A percentile compares a stretch with the other conserved stretches of the same genome.
phyloP scores from a whole-genome alignment of 208 protist species.

The Naegleria fowleri region DNA sequence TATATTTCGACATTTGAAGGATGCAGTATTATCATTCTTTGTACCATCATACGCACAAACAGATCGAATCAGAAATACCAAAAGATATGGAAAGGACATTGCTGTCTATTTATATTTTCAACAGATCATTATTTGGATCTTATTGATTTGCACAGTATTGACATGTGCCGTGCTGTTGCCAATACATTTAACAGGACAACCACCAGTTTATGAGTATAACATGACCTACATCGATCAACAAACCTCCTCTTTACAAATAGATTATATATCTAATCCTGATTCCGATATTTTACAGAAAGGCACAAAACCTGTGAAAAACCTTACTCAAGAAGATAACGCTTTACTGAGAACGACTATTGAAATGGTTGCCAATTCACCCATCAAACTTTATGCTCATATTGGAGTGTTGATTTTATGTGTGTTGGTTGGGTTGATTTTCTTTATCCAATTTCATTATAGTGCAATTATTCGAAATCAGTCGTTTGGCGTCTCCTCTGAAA shows the following conservation, averaged over 20 bases:
- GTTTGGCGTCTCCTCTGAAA: not conserved
- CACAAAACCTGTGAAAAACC: not conserved
- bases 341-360: slow-evolving; percentile 5
- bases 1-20: not conserved
- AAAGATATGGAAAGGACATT: not conserved
- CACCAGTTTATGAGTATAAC: not conserved
- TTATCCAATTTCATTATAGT: not conserved
- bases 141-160: not conserved
- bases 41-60: not conserved
- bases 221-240: not conserved
- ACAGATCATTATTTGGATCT: not conserved
- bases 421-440: not conserved
- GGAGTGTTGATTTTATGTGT: not conserved
- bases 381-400: not conserved
- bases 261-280: not conserved
- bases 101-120: not conserved
- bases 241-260: not conserved
- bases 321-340: not conserved
- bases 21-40: not conserved
- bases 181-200: not conserved
- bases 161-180: not conserved
- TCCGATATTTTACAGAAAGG: not conserved
- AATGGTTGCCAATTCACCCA: not conserved
- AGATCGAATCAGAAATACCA: not conserved
- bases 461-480: not conserved